A percentile compares a stretch with the other conserved stretches of the same genome.
Conservation (phyloP, 768 basidiomycete genomes). For the Rickenella mellea region DNA sequence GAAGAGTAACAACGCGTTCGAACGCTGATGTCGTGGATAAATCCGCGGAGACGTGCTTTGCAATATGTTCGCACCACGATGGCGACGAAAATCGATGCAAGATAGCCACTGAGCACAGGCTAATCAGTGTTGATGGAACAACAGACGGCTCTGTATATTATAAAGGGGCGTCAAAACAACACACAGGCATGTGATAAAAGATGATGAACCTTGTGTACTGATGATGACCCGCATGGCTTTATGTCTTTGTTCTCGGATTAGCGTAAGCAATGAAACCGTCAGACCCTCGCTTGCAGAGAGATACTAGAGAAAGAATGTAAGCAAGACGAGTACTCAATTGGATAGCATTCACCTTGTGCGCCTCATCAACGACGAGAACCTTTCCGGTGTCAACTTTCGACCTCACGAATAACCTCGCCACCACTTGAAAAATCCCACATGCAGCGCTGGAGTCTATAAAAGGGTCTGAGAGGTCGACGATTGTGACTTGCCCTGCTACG, state of each 20-base stretch:
- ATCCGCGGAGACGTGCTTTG: slow-evolving; percentile 58
- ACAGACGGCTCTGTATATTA: slow-evolving; percentile 54
- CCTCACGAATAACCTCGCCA: slow-evolving; percentile 55
- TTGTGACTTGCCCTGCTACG: slow-evolving; percentile 47
- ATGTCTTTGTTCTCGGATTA: slow-evolving; percentile 65
- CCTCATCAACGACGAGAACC: slow-evolving; percentile 65
- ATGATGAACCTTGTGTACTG: slow-evolving; percentile 54
- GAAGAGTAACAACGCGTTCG: slow-evolving; percentile 52
- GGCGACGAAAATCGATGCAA: slow-evolving; percentile 70
- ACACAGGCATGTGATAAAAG: not conserved
- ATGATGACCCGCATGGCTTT: slow-evolving; percentile 64
- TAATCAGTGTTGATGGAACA: slow-evolving; percentile 56
- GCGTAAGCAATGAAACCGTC: slow-evolving; percentile 44
- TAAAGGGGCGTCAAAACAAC: not conserved
- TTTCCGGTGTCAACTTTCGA: slow-evolving; percentile 54
- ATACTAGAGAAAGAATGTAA: slow-evolving; percentile 33
- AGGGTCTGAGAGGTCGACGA: slow-evolving; percentile 64
- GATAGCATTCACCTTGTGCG: slow-evolving; percentile 63
- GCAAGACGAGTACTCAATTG: not conserved
- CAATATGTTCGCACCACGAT: slow-evolving; percentile 64
- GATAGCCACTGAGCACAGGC: slow-evolving; percentile 56
- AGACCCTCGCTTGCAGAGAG: slow-evolving; percentile 47
- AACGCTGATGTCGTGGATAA: slow-evolving; percentile 52
- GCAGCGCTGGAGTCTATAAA: slow-evolving; percentile 62
- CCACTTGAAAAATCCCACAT: slow-evolving; percentile 62